These are phyloP conservation scores for Microstegium vimineum DNA, from an alignment of 176 grass and related monocot species.

Conservation along the genomic window DNA sequence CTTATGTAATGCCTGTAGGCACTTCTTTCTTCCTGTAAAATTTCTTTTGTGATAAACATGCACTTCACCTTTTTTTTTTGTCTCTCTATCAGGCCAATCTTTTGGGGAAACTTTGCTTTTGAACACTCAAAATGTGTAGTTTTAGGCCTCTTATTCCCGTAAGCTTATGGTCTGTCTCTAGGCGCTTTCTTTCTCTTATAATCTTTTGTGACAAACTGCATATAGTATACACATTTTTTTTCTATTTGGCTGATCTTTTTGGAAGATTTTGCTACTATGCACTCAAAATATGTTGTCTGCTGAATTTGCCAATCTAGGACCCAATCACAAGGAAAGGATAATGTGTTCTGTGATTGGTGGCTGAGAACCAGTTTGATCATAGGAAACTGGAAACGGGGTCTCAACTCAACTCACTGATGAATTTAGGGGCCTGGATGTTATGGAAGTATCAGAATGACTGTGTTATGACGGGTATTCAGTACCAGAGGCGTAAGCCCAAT, in stretches of 20 bases:
- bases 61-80: background rate
- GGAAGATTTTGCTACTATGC: background rate
- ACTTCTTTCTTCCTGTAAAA: background rate
- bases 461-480: too few species aligned
- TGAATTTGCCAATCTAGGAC: background rate
- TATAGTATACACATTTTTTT: background rate
- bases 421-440: background rate
- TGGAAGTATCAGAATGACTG: background rate
- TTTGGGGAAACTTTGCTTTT: background rate
- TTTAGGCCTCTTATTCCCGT: background rate
- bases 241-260: background rate
- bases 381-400: background rate
- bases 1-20: background rate
- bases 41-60: background rate
- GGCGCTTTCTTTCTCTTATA: background rate
- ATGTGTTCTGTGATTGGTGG: background rate
- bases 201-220: background rate
- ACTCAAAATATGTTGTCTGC: background rate
- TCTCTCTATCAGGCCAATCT: background rate
- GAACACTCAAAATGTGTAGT: background rate
- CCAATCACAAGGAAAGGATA: background rate
- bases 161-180: slow-evolving; percentile 12
- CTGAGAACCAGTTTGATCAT: background rate
- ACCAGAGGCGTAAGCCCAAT: too few species aligned
- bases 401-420: background rate